Evolutionary conservation across 768 basidiomycete genomes (phyloP).

Genomic region (Psilocybe tampanensis): DNA sequence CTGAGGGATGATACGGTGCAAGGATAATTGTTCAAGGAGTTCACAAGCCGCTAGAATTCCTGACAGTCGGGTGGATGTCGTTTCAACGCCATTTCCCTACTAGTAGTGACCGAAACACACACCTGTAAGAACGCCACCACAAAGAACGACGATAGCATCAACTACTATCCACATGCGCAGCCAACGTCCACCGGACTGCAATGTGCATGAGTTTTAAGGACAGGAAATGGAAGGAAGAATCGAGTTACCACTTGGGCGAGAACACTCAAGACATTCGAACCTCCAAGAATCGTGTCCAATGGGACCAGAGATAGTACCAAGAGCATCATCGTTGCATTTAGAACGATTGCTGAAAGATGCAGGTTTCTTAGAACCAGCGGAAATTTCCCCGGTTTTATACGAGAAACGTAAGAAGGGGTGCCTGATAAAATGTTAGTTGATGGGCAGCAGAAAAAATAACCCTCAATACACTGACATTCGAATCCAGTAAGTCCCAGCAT

Average conservation of each 20-base stretch:
- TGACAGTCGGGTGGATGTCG: no score
- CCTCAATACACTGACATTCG: slow-evolving; percentile 47
- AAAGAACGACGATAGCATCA: slow-evolving; percentile 73
- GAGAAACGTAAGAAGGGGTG: slow-evolving; percentile 65
- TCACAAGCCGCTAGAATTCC: slow-evolving; percentile 51
- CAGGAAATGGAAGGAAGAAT: background rate
- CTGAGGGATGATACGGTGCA: slow-evolving; percentile 62
- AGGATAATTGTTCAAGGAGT: slow-evolving; percentile 57
- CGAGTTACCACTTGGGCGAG: slow-evolving; percentile 55
- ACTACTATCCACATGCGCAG: slow-evolving; percentile 62
- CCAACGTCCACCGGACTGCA: slow-evolving; percentile 61
- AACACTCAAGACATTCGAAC: slow-evolving; percentile 65
- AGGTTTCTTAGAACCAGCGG: slow-evolving; percentile 66
- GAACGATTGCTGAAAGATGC: slow-evolving; percentile 56
- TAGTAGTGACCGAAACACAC: slow-evolving; percentile 6
- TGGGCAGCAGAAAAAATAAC: no score
- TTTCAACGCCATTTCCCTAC: no score
- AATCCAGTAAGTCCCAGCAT: slow-evolving; percentile 76
- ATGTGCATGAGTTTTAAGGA: background rate
- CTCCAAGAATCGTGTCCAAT: slow-evolving; percentile 44
- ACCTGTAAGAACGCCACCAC: slow-evolving; percentile 74
- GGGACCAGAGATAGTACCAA: slow-evolving; percentile 65
- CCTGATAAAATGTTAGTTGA: slow-evolving; percentile 32
- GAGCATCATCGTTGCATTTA: slow-evolving; percentile 60
- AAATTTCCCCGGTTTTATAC: slow-evolving; percentile 57